Percentiles rank a stretch among this genome's conserved stretches.
These are phyloP conservation scores for Hygrocybe punicea DNA, from an alignment of 768 basidiomycete species.

Conservation along the genomic window DNA sequence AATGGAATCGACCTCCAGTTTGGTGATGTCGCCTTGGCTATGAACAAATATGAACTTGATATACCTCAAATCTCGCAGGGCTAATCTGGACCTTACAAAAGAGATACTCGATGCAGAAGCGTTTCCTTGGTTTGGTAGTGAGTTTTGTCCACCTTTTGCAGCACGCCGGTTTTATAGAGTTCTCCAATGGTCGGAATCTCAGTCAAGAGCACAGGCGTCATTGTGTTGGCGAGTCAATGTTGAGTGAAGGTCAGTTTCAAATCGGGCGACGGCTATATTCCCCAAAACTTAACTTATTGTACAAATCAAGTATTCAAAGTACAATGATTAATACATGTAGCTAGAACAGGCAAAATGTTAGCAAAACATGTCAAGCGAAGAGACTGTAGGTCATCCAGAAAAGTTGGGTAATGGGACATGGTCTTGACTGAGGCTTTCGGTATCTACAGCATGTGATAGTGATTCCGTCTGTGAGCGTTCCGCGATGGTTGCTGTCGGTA, in stretches of 20 bases:
- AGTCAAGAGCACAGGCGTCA: too few species aligned
- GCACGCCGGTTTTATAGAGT: conserved; percentile 44
- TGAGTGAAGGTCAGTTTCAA: too few species aligned
- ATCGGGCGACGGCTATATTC: too few species aligned
- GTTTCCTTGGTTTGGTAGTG: conserved; percentile 37
- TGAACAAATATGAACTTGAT: not conserved
- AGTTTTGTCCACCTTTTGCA: conserved; percentile 36
- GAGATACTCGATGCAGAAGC: conserved; percentile 58
- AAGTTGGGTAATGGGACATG: conserved; percentile 2
- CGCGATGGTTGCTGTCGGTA: conserved; percentile 46
- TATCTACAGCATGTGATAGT: conserved; percentile 38
- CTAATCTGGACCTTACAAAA: conserved; percentile 51
- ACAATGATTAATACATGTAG: not conserved
- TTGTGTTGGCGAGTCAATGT: too few species aligned
- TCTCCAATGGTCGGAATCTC: conserved; percentile 56
- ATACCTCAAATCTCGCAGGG: too few species aligned
- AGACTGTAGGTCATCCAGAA: not conserved
- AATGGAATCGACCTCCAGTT: conserved; percentile 64
- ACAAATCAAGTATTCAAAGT: not conserved
- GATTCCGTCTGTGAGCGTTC: conserved; percentile 49
- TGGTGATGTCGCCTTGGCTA: conserved; percentile 79
- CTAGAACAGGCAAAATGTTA: not conserved
- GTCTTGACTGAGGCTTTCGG: not conserved
- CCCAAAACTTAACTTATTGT: too few species aligned
- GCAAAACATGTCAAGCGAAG: not conserved